Conservation (phyloP, 2,329 filamentous ascomycete species). For the Penicillium sp. region DNA sequence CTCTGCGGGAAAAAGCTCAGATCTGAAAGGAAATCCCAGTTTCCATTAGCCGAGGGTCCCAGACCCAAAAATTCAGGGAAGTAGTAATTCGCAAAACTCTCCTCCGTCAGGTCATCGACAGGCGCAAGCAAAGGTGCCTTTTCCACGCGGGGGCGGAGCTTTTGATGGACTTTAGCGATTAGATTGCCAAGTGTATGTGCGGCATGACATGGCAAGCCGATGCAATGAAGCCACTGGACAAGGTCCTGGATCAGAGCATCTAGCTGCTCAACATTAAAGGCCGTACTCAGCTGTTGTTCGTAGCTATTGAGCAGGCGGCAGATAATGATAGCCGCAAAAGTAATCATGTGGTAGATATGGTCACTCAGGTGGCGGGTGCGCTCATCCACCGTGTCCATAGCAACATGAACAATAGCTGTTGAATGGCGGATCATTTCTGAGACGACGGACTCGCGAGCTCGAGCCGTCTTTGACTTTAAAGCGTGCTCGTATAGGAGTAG, state of each 20-base stretch:
- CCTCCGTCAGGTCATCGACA: slow-evolving; percentile 12
- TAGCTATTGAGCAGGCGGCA: slow-evolving; percentile 38
- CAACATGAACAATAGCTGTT: slow-evolving; percentile 38
- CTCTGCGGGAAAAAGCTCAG: slow-evolving; percentile 21
- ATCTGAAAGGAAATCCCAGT: slow-evolving; percentile 30
- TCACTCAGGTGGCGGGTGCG: slow-evolving; percentile 45
- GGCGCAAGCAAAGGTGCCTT: slow-evolving; percentile 2
- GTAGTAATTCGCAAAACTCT: slow-evolving; percentile 23
- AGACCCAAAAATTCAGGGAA: slow-evolving; percentile 34
- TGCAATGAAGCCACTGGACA: slow-evolving; percentile 40
- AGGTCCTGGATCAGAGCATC: slow-evolving; percentile 34
- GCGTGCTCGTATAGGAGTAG: slow-evolving; percentile 40
- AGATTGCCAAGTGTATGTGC: slow-evolving; percentile 41
- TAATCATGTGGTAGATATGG: slow-evolving; percentile 48
- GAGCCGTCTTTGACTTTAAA: slow-evolving; percentile 34
- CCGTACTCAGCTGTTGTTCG: slow-evolving; percentile 30
- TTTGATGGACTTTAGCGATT: slow-evolving; percentile 31
- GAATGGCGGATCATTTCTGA: slow-evolving; percentile 44
- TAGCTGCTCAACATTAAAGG: slow-evolving; percentile 32
- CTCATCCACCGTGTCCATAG: slow-evolving; percentile 44
- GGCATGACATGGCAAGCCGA: slow-evolving; percentile 42
- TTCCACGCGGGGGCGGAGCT: slow-evolving; percentile 30
- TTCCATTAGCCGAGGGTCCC: slow-evolving; percentile 24
- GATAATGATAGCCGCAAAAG: slow-evolving; percentile 37
- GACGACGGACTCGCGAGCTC: slow-evolving; percentile 34